Base-by-base conservation (phyloP, 1,139 yeast genomes). In the Magnusiomyces suaveolens region DNA sequence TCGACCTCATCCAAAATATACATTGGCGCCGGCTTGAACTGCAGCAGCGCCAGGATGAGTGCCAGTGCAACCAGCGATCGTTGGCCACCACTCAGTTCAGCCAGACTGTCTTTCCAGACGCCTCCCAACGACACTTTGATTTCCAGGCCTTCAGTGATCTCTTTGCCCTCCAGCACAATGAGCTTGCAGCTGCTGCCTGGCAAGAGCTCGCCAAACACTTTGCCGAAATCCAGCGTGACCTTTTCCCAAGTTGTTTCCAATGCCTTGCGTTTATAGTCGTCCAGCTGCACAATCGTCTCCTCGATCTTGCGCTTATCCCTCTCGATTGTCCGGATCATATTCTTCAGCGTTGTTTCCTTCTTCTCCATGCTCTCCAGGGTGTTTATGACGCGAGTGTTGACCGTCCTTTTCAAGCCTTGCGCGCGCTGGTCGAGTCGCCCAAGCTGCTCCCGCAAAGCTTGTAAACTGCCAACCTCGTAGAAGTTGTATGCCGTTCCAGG, bases 1-100 rank as follows among this genome's bases (percentile, higher is more conserved):
- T 92, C 98, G 43, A 92, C 97, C 71, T 92, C 98, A 71, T 92
- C 98, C 57, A 92, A 75, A 63, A 92, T 90, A 67, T 92, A 92
- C 96, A 92, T 87, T 12, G 98, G 98, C 0, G 98, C 97, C 1
- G 98, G 98, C 68, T 89, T 88, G 74, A 87, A 90, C 68, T 90
- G 96, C 55, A 92, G 74, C 58, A 92, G 74, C 0, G 97, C 96
- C 80, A 90, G 78, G 61, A 90, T 90, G 63, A 92, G 75, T 2
- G 97, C 87, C 52, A 92, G 73, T 0, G 98, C 98, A 61, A 90
- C 87, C 60, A 92, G 78, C 0, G 97, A 92, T 61, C 98, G 74
- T 69, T 94, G 99, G 33, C 99, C 99, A 56, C 99, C 99, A 18
- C 97, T 88, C 50, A 94, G 75, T 70, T 94, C 99, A 2, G 90